These are phyloP conservation scores for Xylaria flabelliformis DNA, from an alignment of 495 filamentous ascomycete genomes.

Conservation along the genomic window DNA sequence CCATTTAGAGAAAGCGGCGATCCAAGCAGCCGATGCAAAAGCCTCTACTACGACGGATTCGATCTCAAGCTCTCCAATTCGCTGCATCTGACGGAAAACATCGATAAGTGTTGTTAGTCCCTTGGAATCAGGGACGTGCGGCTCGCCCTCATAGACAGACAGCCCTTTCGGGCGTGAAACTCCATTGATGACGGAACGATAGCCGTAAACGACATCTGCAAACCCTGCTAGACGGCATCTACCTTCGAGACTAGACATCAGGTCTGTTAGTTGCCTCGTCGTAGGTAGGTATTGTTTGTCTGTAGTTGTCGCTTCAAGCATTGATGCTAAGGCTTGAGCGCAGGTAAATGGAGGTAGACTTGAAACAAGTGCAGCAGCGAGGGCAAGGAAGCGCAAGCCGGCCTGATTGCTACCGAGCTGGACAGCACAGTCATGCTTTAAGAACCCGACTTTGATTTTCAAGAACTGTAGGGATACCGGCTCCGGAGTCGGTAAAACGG, in stretches of 20 bases:
- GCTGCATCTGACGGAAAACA: background rate
- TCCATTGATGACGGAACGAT: slow-evolving; percentile 1
- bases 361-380: slow-evolving; percentile 28
- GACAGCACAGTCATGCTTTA: slow-evolving; percentile 29
- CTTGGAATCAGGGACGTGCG: background rate
- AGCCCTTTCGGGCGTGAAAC: background rate
- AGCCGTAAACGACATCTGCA: slow-evolving; percentile 7
- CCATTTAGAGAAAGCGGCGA: slow-evolving; percentile 8
- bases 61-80: background rate
- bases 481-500: slow-evolving; percentile 22
- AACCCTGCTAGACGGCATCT: slow-evolving; percentile 4
- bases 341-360: background rate
- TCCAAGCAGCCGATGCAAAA: slow-evolving; percentile 2
- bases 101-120: background rate
- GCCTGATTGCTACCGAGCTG: slow-evolving; percentile 30
- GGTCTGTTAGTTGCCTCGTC: background rate
- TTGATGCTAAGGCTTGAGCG: background rate
- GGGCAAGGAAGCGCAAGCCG: slow-evolving; percentile 32
- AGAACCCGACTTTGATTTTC: slow-evolving; percentile 25
- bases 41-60: background rate
- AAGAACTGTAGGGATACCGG: slow-evolving; percentile 26
- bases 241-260: slow-evolving; percentile 1
- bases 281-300: slow-evolving; percentile 1
- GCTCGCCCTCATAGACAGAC: background rate
- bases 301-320: slow-evolving; percentile 9